Conservation (phyloP, 352 stramenopile species). For the Phytophthora palmivora region DNA sequence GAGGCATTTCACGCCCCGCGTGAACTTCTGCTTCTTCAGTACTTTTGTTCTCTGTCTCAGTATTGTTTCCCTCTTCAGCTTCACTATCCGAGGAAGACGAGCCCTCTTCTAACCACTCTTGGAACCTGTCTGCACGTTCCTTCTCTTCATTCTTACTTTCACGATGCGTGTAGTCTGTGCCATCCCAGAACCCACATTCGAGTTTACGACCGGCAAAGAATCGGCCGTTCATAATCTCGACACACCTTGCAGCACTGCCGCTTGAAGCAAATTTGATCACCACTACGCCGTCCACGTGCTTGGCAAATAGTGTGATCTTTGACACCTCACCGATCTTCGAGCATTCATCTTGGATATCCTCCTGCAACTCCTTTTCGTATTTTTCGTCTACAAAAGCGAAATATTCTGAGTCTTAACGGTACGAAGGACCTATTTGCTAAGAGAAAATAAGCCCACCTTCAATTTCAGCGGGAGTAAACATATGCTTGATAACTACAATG, state of each 20-base stretch:
- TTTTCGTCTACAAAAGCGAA: constrained; percentile 49
- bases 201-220: constrained; percentile 91
- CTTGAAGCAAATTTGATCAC: constrained; percentile 95
- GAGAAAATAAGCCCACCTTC: constrained; percentile 41
- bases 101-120: constrained; percentile 93
- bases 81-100: constrained; percentile 68
- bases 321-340: constrained; percentile 87
- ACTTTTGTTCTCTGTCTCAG: constrained; percentile 3
- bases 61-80: constrained; percentile 38
- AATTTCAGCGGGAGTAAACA: constrained; percentile 93
- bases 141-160: constrained; percentile 84
- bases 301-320: constrained; percentile 96
- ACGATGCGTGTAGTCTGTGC: constrained; percentile 93
- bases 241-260: constrained; percentile 83
- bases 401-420: not conserved
- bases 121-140: constrained; percentile 93
- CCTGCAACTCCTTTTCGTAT: constrained; percentile 77
- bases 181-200: constrained; percentile 94
- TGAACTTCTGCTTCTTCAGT: constrained; percentile 18
- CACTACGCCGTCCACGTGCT: constrained; percentile 92
- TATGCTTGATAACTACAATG: constrained; percentile 97
- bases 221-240: constrained; percentile 90
- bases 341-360: constrained; percentile 86
- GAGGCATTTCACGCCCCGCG: constrained; percentile 35
- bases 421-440: not conserved